Conservation (phyloP, 768 basidiomycete species). For the Kwoniella pini region DNA sequence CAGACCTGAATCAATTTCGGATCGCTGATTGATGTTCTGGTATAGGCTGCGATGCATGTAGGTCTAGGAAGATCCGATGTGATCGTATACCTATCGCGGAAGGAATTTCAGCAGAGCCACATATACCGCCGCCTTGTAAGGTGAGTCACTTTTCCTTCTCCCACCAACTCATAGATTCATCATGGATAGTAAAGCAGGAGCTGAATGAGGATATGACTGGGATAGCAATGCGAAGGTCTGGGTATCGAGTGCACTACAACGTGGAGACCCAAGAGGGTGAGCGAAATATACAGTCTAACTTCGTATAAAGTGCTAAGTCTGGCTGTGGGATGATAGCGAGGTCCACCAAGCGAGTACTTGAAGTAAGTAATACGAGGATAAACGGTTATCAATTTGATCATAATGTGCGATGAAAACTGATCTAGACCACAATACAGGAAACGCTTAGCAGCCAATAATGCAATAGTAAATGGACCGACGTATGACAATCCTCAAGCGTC, state of each 20-base stretch:
- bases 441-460: background rate
- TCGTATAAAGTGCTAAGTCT: no score
- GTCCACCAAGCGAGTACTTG: slow-evolving; percentile 8
- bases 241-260: slow-evolving; percentile 33
- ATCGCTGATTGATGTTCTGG: background rate
- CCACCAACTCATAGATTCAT: no score
- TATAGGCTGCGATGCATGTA: slow-evolving; percentile 41
- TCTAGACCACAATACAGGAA: background rate
- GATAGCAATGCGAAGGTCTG: slow-evolving; percentile 29
- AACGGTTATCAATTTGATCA: background rate
- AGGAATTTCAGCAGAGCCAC: slow-evolving; percentile 6
- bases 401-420: no score
- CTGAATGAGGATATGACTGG: slow-evolving; percentile 10
- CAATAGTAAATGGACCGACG: background rate
- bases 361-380: no score
- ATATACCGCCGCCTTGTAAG: slow-evolving; percentile 36
- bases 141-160: no score
- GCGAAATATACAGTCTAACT: background rate
- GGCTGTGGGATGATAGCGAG: no score
- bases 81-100: background rate
- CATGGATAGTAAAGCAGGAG: slow-evolving; percentile 29
- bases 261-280: slow-evolving; percentile 12
- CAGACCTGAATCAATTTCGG: background rate
- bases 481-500: background rate
- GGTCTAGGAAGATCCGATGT: slow-evolving; percentile 32